These are phyloP conservation scores for Aspergillus flavus DNA, from an alignment of 2,329 filamentous ascomycete genomes.

Conservation along the genomic window DNA sequence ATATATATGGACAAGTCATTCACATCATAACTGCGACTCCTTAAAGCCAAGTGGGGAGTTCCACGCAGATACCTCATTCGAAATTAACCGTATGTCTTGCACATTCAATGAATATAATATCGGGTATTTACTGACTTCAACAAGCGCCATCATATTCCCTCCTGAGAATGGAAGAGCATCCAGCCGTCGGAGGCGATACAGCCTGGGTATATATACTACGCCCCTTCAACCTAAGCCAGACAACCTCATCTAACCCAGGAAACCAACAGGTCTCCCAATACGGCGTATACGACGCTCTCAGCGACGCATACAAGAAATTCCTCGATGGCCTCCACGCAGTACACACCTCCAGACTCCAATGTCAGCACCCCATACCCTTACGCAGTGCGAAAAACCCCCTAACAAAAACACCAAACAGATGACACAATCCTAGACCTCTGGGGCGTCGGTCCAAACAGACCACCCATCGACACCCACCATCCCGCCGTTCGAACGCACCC, in stretches of 20 bases:
- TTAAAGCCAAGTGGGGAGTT: conserved; percentile 47
- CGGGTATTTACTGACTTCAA: neutral
- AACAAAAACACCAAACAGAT: conserved; percentile 21
- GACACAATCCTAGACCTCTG: conserved; percentile 52
- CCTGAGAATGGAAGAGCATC: conserved; percentile 56
- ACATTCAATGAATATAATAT: neutral
- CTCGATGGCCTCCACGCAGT: conserved; percentile 50
- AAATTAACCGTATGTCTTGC: conserved; percentile 46
- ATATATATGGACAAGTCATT: neutral
- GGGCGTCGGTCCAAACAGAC: conserved; percentile 45
- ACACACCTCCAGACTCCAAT: conserved; percentile 42
- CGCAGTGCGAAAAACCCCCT: neutral
- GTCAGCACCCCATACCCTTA: neutral
- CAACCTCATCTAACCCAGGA: neutral
- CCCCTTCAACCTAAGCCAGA: neutral
- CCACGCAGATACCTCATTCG: conserved; percentile 55
- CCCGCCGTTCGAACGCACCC: conserved; percentile 55
- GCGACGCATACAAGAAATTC: conserved; percentile 40
- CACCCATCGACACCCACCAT: conserved; percentile 53
- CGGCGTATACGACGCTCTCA: conserved; percentile 40
- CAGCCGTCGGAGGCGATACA: conserved; percentile 51
- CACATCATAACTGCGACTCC: neutral
- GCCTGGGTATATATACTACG: conserved; percentile 44
- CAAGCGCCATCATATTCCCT: conserved; percentile 52
- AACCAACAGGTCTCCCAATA: conserved; percentile 33